Base-by-base conservation (phyloP, 2,329 filamentous ascomycete species). In the Aspergillus thermomutatus region DNA sequence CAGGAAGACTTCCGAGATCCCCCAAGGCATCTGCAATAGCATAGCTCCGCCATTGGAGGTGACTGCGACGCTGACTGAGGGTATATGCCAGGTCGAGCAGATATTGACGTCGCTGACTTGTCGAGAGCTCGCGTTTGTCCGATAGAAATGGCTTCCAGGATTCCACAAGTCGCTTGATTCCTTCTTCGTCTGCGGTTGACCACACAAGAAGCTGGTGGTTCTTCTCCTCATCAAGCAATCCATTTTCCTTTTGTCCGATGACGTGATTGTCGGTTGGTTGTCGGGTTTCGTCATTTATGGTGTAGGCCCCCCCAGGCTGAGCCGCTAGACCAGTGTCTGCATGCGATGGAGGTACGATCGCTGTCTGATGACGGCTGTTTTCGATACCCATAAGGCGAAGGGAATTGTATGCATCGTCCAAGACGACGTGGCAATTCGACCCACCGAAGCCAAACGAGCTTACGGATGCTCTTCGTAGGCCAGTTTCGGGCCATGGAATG, bases 401-500 rank as follows among this genome's bases (percentile, higher is more conserved):
- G 23, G 37, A 59, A n/a, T 60, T 47, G 11, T 43, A 52, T 5
- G 61, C 65, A 26, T 60, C 58, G 19, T 69, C 68, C 27, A 71
- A 25, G 54, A 69, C 56, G 21, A 58, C 53, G 51, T 70, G 65
- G 4, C 67, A 58, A 55, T 71, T 71, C 0, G 66, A 59, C 3
- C 69, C 67, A 9, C 67, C 68, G 40, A 60, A 64, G 0, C 69
- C 67, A 25, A 71, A 71, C 1, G 60, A 63, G 43, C 61, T 70
- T 9, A 71, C 53, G 4, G 60, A 63, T 3, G 60, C 61, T 26
- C 67, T 55, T 3, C 61, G 55, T 25, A 60, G 47, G 9, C 59
- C 59, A n/a, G 51, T 25, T 9, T 48, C 51, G 0, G 66, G 64
- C 66, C 67, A 70, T 0, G 57, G 53, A 3, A 56, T 51, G 3